phyloP scores from a whole-genome alignment of 2,329 filamentous ascomycete genomes.

The Ramichloridium luteum region DNA sequence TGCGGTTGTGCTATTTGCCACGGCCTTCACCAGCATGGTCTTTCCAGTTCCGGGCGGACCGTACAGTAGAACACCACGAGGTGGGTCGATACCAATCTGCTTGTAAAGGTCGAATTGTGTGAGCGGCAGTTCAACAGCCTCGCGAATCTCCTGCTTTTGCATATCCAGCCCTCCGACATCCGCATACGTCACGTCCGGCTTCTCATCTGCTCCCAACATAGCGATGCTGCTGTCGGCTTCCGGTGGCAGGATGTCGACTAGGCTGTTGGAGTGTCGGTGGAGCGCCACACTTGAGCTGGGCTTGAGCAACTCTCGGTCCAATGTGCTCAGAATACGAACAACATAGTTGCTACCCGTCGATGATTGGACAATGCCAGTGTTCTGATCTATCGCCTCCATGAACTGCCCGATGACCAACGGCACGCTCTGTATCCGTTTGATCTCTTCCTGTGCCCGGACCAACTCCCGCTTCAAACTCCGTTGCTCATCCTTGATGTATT shows the following conservation, averaged over 20 bases:
- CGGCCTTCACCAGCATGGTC: constrained; percentile 95
- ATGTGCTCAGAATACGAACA: constrained; percentile 92
- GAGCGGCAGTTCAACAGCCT: constrained; percentile 90
- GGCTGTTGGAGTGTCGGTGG: constrained; percentile 94
- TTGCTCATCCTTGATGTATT: constrained; percentile 99
- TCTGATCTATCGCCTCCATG: constrained; percentile 99
- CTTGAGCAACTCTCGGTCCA: constrained; percentile 96
- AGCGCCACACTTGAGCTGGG: constrained; percentile 94
- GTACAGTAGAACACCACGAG: constrained; percentile 89
- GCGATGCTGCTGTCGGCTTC: constrained; percentile 98
- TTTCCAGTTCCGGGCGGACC: constrained; percentile 93
- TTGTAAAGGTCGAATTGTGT: constrained; percentile 98
- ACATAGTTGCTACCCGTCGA: constrained; percentile 98
- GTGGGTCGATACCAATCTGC: constrained; percentile 97
- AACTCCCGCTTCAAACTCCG: constrained; percentile 94
- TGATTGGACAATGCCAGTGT: constrained; percentile 96
- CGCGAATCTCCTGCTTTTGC: constrained; percentile 99
- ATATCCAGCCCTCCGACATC: constrained; percentile 97
- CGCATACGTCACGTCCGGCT: constrained; percentile 94
- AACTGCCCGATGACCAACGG: constrained; percentile 97
- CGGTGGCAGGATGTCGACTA: constrained; percentile 96
- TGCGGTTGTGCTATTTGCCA: constrained; percentile 94
- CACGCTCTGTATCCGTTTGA: constrained; percentile 98
- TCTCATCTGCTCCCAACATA: constrained; percentile 93
- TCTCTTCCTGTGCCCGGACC: constrained; percentile 94